Base-by-base conservation (phyloP, 192 early-diverging fungal species). In the Linnemannia hyalina region DNA sequence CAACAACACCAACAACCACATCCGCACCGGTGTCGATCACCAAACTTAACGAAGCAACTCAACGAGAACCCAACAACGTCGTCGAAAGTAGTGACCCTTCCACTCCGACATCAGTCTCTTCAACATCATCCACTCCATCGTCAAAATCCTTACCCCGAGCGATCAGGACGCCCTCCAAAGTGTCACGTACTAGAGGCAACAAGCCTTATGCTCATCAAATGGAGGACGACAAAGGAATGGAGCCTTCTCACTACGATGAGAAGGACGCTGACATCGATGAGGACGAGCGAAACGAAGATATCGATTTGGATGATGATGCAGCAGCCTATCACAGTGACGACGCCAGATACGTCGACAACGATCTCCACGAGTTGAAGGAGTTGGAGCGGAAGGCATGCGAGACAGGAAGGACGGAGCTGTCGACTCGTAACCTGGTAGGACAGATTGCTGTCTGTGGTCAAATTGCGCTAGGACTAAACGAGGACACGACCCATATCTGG, bases 381-480 rank as follows among this genome's bases (percentile, higher is more conserved):
- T 63, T 81, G 18, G 78, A 80, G 20, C 49, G 38, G 22, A 73
- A 49, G 2, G 23, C 26, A 16, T 16, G 5, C 26, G 77, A 79
- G 4, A 38, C 77, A 23, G 52, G 70, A 26, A 75, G 73, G 38
- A 75, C 35, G 44, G 73, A 82, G n/a, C 32, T 82, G 40, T 77
- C 81, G 55, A 82, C 81, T 36, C 74, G 81, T 23, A 82, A 82
- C 22, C 70, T 82, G 1, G 81, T 82, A n/a, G 81, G 81, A 16
- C 81, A 82, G 57, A 82, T 70, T 36, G 81, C 81, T 11, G 81
- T 82, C 6, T 76, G 81, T 26, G 81, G 81, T 13, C 81, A 82
- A 26, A 41, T 82, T 36, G 81, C 81, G 0, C 75, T 75, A 13
- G 75, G 75, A 6, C 32, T 77, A 2, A 75, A 82, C n/a, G 81